Evolutionary conservation across 2,329 filamentous ascomycete genomes (phyloP).

Genomic region (Monilinia aucupariae): DNA sequence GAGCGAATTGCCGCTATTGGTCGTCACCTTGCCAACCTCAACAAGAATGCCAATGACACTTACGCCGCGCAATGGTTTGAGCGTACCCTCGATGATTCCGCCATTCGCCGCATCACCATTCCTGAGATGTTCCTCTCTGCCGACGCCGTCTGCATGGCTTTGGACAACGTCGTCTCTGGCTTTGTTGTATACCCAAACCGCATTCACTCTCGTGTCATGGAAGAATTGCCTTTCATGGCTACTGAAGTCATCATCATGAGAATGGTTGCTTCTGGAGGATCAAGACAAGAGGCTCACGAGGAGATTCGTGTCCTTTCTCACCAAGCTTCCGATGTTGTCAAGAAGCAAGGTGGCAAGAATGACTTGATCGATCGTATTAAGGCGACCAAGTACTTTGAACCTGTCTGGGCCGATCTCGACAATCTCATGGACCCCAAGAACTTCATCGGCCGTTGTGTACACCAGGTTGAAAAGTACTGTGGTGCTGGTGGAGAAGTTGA

Average conservation of each 20-base stretch:
- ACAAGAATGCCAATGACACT: constrained; percentile 47
- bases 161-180: constrained; percentile 63
- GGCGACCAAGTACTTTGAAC: constrained; percentile 65
- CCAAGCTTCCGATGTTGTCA: constrained; percentile 67
- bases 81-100: constrained; percentile 67
- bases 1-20: constrained; percentile 44
- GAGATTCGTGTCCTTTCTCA: constrained; percentile 78
- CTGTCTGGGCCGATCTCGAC: constrained; percentile 65
- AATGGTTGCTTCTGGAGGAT: constrained; percentile 63
- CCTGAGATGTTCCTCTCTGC: constrained; percentile 64
- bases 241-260: constrained; percentile 74
- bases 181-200: constrained; percentile 72
- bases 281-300: constrained; percentile 79
- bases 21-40: constrained; percentile 40
- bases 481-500: constrained; percentile 44
- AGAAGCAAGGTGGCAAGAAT: constrained; percentile 61
- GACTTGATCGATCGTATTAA: constrained; percentile 77
- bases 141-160: constrained; percentile 60
- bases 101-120: constrained; percentile 58
- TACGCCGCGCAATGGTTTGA: constrained; percentile 63
- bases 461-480: constrained; percentile 49
- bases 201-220: constrained; percentile 61
- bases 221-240: constrained; percentile 83
- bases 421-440: constrained; percentile 58
- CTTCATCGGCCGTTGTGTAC: constrained; percentile 50